Evolutionary conservation across 352 stramenopile species (phyloP).

Genomic region (Globisporangium lucens): DNA sequence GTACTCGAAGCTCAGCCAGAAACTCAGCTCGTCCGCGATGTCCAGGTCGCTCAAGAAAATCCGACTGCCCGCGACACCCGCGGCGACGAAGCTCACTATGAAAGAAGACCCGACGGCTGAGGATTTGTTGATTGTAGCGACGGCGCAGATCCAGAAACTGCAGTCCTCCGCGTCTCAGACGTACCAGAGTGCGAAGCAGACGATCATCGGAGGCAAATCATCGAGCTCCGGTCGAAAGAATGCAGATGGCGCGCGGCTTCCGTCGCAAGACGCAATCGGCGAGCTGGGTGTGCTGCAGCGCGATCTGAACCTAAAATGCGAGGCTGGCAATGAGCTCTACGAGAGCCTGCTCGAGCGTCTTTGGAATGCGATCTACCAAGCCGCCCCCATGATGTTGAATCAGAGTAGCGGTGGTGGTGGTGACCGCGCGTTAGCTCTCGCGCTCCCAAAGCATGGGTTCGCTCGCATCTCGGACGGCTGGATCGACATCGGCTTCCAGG

Average conservation of each 20-base stretch:
- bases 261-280: slow-evolving; percentile 30
- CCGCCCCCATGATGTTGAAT: slow-evolving; percentile 17
- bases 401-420: not conserved
- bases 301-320: slow-evolving; percentile 65
- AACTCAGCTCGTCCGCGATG: slow-evolving; percentile 26
- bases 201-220: slow-evolving; percentile 27
- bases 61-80: slow-evolving; percentile 38
- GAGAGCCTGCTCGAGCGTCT: slow-evolving; percentile 58
- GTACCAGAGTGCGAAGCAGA: slow-evolving; percentile 30
- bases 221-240: slow-evolving; percentile 1
- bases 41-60: slow-evolving; percentile 44
- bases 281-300: slow-evolving; percentile 58
- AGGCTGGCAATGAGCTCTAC: slow-evolving; percentile 54
- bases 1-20: slow-evolving; percentile 30
- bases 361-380: slow-evolving; percentile 58
- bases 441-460: slow-evolving; percentile 26
- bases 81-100: slow-evolving; percentile 44
- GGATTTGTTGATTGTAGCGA: slow-evolving; percentile 55
- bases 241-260: slow-evolving; percentile 11
- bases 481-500: slow-evolving; percentile 78
- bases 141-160: slow-evolving; percentile 47
- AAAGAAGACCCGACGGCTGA: slow-evolving; percentile 63
- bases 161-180: slow-evolving; percentile 34
- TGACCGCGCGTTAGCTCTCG: not conserved
- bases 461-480: slow-evolving; percentile 51